Evolutionary conservation across 208 protist species (phyloP), one percentile per base, ranked within the genome.

Genomic region (Acanthamoeba castellanii): DNA sequence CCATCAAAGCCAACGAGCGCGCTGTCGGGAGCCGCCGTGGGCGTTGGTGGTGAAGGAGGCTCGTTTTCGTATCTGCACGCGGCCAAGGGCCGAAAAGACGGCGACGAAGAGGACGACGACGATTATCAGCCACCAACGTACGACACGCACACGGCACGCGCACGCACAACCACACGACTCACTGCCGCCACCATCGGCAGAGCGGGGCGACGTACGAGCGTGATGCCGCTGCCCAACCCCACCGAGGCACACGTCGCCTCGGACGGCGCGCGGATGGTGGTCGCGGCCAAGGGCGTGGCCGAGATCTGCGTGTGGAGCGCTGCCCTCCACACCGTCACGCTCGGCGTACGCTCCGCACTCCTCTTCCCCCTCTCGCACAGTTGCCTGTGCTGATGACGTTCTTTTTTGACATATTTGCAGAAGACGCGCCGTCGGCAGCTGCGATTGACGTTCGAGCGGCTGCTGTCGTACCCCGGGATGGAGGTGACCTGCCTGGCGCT

Each of bases 401-500:
- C 61, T n/a, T n/a, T n/a, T n/a, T 7, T 22, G 55, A 25, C 0
- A 22, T 61, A 61, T 61, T 61, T 68, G 27, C 78, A 87, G 78
- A 87, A 87, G 30, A 37, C 47, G n/a, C 78, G 78, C 27, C 47
- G 42, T 6, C 3, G 78, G 32, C 78, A 87, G 78, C 78, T 87
- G 42, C 78, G 78, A 4, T 22, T 87, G n/a, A 87, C 78, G 25
- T 87, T 87, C 52, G 78, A 87, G 78, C 78, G 78, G n/a, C 78
- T 87, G 52, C 52, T 87, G 30, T 55, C 78, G 14, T 87, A 87
- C 30, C 78, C 78, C 8, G 78, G 78, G 9, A 87, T 87, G 78
- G 78, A 87, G 52, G 78, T 87, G n/a, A 87, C 78, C 3, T 87
- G 78, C 52, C n/a, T 87, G 50, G 42, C 78, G 30, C 42, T 87